Percentiles rank a stretch among this genome's conserved stretches.
These are phyloP conservation scores for Phialocephala sp. DNA, from an alignment of 2,329 filamentous ascomycete genomes.

Conservation along the genomic window DNA sequence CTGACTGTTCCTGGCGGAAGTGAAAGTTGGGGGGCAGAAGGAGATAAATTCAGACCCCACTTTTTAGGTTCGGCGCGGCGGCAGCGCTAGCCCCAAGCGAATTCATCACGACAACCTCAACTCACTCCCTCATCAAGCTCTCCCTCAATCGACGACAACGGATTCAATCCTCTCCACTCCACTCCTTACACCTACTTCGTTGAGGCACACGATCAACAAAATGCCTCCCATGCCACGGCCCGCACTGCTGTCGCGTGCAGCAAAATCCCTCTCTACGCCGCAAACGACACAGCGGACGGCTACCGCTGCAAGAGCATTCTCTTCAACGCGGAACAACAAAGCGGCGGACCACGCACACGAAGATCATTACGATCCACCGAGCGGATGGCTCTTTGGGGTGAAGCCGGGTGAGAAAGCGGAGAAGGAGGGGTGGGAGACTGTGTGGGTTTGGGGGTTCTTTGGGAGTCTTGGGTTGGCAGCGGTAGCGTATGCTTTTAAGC, in stretches of 20 bases:
- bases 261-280: conserved; percentile 5
- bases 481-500: conserved; percentile 93
- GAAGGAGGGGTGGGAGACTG: conserved; percentile 94
- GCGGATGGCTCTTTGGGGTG: conserved; percentile 91
- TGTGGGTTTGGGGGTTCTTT: conserved; percentile 85
- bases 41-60: neutral
- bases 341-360: conserved; percentile 40
- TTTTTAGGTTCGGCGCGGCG: neutral
- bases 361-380: conserved; percentile 82
- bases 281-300: neutral
- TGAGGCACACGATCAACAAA: neutral
- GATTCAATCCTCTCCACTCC: conserved; percentile 3
- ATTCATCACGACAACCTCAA: conserved; percentile 12
- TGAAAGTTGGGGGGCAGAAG: neutral
- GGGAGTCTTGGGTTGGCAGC: conserved; percentile 75
- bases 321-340: neutral
- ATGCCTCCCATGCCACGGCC: conserved; percentile 18
- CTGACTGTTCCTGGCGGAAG: neutral
- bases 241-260: conserved; percentile 13
- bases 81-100: conserved; percentile 2
- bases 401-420: conserved; percentile 95
- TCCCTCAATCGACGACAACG: conserved; percentile 6
- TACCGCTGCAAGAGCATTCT: conserved; percentile 10
- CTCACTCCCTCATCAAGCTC: neutral
- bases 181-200: neutral